Percentiles rank a stretch among this genome's conserved stretches.
phyloP scores from a whole-genome alignment of 2,329 filamentous ascomycete genomes.

The Clonostachys solani region DNA sequence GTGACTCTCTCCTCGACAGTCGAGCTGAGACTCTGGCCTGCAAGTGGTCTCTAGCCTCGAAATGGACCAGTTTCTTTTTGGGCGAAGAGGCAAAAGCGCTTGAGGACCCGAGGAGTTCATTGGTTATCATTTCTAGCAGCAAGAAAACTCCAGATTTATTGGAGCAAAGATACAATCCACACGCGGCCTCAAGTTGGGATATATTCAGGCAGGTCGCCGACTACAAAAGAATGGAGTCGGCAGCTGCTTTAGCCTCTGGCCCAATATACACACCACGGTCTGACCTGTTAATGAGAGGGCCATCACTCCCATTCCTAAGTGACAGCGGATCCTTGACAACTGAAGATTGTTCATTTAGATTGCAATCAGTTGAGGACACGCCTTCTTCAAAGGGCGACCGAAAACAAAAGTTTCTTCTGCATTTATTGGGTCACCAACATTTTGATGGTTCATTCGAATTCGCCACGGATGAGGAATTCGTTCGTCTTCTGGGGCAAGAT shows the following conservation, averaged over 20 bases:
- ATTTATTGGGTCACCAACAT: background rate
- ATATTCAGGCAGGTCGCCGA: background rate
- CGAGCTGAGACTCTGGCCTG: background rate
- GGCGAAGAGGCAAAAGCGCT: background rate
- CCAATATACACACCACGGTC: background rate
- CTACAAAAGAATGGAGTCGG: background rate
- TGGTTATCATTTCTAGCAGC: background rate
- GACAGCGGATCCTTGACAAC: no score
- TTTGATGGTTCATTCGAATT: background rate
- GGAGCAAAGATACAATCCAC: background rate
- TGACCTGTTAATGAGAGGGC: no score
- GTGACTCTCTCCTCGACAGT: background rate
- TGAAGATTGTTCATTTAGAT: background rate
- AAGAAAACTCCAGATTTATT: background rate
- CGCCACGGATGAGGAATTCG: background rate
- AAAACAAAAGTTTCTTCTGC: background rate
- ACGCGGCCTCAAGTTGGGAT: background rate
- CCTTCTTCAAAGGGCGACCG: background rate
- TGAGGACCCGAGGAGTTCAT: background rate
- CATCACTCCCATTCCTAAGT: no score
- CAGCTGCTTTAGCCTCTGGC: background rate
- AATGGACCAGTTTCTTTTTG: slow-evolving; percentile 4
- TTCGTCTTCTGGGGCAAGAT: background rate
- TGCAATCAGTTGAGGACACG: background rate
- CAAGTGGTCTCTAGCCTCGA: slow-evolving; percentile 4